Base-by-base conservation (phyloP, 108 stramenopile species). In the Poteriospumella lacustris region DNA sequence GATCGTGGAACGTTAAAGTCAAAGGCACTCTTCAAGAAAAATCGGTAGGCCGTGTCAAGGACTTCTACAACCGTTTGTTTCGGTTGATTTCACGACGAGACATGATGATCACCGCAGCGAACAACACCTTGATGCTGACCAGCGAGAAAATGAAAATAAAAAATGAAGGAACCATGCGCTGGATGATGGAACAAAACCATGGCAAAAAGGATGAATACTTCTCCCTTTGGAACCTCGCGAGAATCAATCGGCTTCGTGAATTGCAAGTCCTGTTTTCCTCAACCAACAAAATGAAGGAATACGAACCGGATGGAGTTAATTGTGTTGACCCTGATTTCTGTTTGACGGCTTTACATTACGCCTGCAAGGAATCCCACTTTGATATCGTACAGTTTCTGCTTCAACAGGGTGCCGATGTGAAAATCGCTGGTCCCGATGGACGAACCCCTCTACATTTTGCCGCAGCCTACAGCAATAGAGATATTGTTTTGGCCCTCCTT, bases 381-480 rank as follows among this genome's bases (percentile, higher is more conserved):
- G 41, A 73, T 24, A 56, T 38, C 33, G 15, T 73, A 34, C 5
- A 73, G 9, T 52, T 73, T 9, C 41, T 73, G 3, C 36, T 73
- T 9, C 26, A 39, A 38, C 26, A 3, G 12, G 70, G 70, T 5
- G 70, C 70, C 5, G 3, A 5, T 12, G 31, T 73, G 24, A 5
- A 73, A 42, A 9, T 52, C 9, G 3, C 12, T 3, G 15, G 29
- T 5, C 60, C 60, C 5, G 70, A 73, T 38, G 70, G 70, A 5
- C 12, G 70, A 5, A 73, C 70, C 3, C 40, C 70, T 26, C 42
- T 73, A 26, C 70, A 73, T 42, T 56, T 73, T 19, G 70, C 70
- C 31, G 70, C 70, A 9, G 70, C 70, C 40, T 73, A 73, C 31
- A 24, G 12, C 31, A 34, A 3, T 5, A 44, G 41, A 52, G 70